Conservation (phyloP, 2,329 filamentous ascomycete genomes). For the Pseudocercospora pini-densiflorae region DNA sequence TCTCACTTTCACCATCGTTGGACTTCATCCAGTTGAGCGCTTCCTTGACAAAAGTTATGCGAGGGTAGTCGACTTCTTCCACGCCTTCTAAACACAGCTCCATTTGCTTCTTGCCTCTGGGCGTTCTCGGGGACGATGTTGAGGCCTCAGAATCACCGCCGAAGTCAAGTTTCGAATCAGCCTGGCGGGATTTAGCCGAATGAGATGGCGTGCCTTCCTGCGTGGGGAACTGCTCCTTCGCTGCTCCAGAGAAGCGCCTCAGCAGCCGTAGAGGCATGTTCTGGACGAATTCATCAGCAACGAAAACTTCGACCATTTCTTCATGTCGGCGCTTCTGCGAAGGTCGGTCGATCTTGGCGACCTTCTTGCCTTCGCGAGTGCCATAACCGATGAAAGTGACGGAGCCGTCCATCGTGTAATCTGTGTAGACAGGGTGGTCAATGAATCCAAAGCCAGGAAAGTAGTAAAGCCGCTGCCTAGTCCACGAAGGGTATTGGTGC, state of each 20-base stretch:
- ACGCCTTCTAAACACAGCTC: constrained; percentile 2
- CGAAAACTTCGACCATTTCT: constrained; percentile 20
- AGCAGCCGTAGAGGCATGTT: constrained; percentile 17
- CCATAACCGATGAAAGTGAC: constrained; percentile 11
- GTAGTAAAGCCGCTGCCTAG: constrained; percentile 14
- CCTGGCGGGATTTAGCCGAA: too few species aligned
- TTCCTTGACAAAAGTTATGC: not conserved
- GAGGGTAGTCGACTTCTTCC: constrained; percentile 1
- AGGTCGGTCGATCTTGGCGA: not conserved
- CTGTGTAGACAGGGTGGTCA: constrained; percentile 15
- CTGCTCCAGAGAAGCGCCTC: constrained; percentile 19
- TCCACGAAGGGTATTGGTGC: constrained; percentile 23
- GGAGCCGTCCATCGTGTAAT: constrained; percentile 6
- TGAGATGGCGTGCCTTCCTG: not conserved
- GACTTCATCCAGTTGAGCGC: constrained; percentile 14
- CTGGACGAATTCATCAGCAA: constrained; percentile 16
- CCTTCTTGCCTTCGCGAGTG: constrained; percentile 3
- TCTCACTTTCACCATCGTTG: not conserved
- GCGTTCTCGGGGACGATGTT: not conserved
- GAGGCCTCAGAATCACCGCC: not conserved
- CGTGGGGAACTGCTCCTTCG: constrained; percentile 6
- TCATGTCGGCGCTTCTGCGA: not conserved
- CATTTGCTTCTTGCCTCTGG: not conserved
- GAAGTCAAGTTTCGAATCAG: not conserved
- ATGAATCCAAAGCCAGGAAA: constrained; percentile 15